Conservation (phyloP, 345 rosid species). For the Gossypium stocksii region DNA sequence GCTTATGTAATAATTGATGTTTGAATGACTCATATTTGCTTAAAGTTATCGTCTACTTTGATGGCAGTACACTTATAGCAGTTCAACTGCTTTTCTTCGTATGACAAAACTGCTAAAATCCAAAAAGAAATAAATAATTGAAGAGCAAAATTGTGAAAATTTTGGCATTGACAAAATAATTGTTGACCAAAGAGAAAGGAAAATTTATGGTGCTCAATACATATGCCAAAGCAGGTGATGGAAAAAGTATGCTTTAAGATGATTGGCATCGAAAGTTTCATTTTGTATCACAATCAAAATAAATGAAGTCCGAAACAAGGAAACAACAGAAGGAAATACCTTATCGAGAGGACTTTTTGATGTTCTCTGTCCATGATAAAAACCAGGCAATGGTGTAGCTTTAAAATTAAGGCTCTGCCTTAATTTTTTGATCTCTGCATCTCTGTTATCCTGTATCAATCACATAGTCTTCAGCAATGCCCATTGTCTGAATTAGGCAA, state of each 20-base stretch:
- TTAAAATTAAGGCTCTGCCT: conserved; percentile 42
- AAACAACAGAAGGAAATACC: conserved; percentile 29
- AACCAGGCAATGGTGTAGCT: conserved; percentile 37
- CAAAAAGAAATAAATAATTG: background rate
- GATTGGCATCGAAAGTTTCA: background rate
- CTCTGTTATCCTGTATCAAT: conserved; percentile 42
- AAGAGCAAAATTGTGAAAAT: background rate
- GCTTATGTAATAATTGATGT: too few species aligned
- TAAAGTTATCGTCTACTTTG: background rate
- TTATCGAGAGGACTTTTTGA: conserved; percentile 30
- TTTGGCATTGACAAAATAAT: background rate
- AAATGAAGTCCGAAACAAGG: background rate
- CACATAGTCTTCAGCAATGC: background rate
- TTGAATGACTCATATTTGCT: background rate
- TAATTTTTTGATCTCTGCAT: conserved; percentile 31
- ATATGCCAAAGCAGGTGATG: too few species aligned
- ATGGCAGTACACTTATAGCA: background rate
- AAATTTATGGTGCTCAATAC: background rate
- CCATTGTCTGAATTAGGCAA: background rate
- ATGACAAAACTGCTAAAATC: background rate
- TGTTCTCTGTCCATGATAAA: conserved; percentile 31
- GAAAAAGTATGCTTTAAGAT: background rate
- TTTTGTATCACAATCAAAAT: background rate
- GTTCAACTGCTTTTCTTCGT: background rate
- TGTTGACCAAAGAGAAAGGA: conserved; percentile 1